A percentile compares a stretch with the other conserved stretches of the same genome.
Conservation (phyloP, 805 yeast genomes). For the Lachancea mirantina region DNA sequence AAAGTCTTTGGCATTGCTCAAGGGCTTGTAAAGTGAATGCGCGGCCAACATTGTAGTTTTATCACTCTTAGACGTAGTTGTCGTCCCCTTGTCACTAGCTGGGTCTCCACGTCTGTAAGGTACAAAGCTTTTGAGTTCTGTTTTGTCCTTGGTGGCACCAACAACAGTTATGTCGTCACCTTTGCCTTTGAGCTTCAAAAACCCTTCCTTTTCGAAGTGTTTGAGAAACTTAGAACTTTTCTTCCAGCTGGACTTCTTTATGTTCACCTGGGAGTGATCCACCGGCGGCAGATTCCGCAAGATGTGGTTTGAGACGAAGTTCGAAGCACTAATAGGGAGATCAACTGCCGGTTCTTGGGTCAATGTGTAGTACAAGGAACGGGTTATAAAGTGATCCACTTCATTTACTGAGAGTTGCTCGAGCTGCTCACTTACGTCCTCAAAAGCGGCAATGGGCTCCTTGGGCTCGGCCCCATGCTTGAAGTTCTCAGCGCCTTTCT, state of each 20-base stretch:
- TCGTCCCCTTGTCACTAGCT: conserved; percentile 6
- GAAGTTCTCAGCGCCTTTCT: not conserved
- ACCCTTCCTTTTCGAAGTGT: conserved; percentile 72
- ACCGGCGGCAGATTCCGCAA: conserved; percentile 68
- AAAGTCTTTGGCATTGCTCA: conserved; percentile 39
- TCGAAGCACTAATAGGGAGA: conserved; percentile 66
- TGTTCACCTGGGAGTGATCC: conserved; percentile 44
- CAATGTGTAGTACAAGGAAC: conserved; percentile 66
- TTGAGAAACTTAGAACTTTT: conserved; percentile 80
- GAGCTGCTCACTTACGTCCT: conserved; percentile 33
- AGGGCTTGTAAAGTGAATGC: conserved; percentile 51
- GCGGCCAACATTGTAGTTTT: conserved; percentile 27
- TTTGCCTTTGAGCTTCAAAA: conserved; percentile 70
- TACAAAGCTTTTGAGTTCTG: conserved; percentile 49
- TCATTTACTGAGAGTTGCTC: conserved; percentile 49
- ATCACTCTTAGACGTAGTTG: conserved; percentile 1
- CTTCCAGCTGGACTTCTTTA: conserved; percentile 84
- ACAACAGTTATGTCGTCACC: conserved; percentile 68
- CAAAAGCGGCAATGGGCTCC: conserved; percentile 6
- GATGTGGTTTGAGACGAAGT: conserved; percentile 64
- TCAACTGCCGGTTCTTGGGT: conserved; percentile 44
- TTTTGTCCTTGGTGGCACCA: conserved; percentile 42
- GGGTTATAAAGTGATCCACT: conserved; percentile 64
- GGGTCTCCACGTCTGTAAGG: conserved; percentile 46
- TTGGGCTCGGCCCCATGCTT: conserved; percentile 1